Evolutionary conservation across 352 stramenopile species (phyloP).

Genomic region (Pilasporangium apinafurcum): DNA sequence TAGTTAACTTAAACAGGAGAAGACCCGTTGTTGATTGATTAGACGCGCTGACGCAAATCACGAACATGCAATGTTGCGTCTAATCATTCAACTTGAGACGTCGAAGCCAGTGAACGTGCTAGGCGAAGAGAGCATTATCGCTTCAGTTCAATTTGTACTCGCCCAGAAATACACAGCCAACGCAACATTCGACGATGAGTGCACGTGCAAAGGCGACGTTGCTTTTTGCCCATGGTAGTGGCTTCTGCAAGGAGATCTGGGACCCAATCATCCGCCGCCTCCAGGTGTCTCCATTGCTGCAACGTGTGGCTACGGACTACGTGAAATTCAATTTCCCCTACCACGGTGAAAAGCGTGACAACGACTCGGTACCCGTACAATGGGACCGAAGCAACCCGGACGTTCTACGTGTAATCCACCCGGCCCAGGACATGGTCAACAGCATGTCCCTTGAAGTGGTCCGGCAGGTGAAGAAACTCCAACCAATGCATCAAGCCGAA

Average conservation of each 20-base stretch:
- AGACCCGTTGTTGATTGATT: too few relatives aligned
- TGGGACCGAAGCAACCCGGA: conserved; percentile 13
- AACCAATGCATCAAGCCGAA: not conserved
- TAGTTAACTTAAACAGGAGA: too few relatives aligned
- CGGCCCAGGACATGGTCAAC: conserved; percentile 6
- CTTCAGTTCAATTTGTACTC: too few relatives aligned
- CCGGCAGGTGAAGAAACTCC: conserved; percentile 4
- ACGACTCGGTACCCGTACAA: conserved; percentile 13
- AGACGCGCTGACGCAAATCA: too few relatives aligned
- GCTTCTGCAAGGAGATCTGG: conserved; percentile 33
- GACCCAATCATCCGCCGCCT: conserved; percentile 23
- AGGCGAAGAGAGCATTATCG: too few relatives aligned
- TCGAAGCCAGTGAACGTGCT: too few relatives aligned
- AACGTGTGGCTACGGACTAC: conserved; percentile 6
- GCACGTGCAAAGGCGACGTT: conserved; percentile 15
- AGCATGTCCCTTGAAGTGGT: conserved; percentile 20
- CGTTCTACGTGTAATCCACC: conserved; percentile 17
- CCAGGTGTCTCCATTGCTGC: conserved; percentile 3
- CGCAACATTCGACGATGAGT: too few relatives aligned
- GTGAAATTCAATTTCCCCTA: conserved; percentile 19
- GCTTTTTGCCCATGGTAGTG: conserved; percentile 23
- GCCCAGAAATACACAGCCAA: too few relatives aligned
- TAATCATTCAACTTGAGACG: too few relatives aligned
- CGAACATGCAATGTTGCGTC: not conserved
- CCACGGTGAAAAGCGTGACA: conserved; percentile 13